Evolutionary conservation across 768 basidiomycete species (phyloP).

Genomic region (Trametes villosa): DNA sequence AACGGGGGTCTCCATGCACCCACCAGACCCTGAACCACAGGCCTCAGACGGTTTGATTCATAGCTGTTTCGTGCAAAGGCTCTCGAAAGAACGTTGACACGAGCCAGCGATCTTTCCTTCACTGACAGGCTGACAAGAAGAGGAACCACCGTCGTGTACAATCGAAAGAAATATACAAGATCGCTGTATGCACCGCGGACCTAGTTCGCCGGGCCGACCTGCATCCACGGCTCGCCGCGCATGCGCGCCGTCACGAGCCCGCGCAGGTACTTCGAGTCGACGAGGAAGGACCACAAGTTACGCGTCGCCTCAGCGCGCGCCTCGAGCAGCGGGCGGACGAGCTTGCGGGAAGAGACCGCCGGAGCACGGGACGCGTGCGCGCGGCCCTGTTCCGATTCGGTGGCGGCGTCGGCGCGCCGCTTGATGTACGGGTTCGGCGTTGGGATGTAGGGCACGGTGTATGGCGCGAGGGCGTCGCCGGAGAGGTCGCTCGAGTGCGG

Average conservation of each 20-base stretch:
- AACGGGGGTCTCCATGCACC: no score
- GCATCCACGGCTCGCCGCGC: conserved; percentile 23
- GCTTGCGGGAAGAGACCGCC: conserved; percentile 7
- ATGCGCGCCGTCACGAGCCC: conserved; percentile 14
- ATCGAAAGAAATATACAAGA: background rate
- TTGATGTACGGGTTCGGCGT: conserved; percentile 26
- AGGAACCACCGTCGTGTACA: background rate
- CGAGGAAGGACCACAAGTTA: conserved; percentile 20
- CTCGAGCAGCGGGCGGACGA: conserved; percentile 24
- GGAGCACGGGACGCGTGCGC: background rate
- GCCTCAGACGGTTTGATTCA: no score
- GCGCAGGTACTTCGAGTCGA: conserved; percentile 20
- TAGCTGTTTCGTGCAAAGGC: no score
- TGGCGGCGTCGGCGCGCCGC: background rate
- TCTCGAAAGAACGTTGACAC: no score
- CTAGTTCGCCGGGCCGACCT: conserved; percentile 19
- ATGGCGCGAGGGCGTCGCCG: conserved; percentile 8
- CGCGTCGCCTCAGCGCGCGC: conserved; percentile 23
- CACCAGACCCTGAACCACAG: no score
- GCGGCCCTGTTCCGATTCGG: no score
- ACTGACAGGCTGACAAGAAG: no score
- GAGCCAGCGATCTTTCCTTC: no score
- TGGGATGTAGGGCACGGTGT: conserved; percentile 19
- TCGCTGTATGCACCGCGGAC: background rate
- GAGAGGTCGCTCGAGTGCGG: conserved; percentile 23